phyloP scores from a whole-genome alignment of 176 grass and related monocot species.

The Raddia distichophylla region DNA sequence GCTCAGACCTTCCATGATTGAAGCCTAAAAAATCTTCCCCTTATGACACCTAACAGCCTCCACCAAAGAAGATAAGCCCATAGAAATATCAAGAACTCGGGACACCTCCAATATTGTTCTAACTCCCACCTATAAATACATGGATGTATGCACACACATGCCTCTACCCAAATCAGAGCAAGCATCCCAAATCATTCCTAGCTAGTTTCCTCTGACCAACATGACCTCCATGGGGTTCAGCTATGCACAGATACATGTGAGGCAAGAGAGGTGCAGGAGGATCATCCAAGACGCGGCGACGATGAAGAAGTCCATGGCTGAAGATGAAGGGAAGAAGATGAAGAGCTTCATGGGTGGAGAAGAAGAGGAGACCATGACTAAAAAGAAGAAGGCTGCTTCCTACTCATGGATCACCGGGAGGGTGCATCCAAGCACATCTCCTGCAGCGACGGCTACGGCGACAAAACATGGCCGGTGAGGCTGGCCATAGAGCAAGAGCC shows the following conservation, averaged over 20 bases:
- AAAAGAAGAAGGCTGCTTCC: constrained; percentile 1
- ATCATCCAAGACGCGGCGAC: not conserved
- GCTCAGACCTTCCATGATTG: not conserved
- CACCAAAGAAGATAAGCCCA: constrained; percentile 29
- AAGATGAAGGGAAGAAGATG: not conserved
- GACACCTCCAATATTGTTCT: constrained; percentile 11
- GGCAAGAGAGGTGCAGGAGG: constrained; percentile 28
- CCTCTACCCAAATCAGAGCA: not conserved
- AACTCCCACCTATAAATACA: constrained; percentile 34
- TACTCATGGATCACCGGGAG: not conserved
- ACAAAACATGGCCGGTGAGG: not conserved
- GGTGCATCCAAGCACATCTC: constrained; percentile 30
- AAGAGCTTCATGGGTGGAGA: not conserved
- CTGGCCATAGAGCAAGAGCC: not conserved
- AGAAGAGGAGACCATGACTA: not conserved
- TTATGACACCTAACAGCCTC: constrained; percentile 9
- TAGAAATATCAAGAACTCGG: constrained; percentile 22
- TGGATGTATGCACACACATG: not conserved
- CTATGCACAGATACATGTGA: constrained; percentile 47
- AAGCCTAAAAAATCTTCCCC: constrained; percentile 20
- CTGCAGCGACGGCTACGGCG: not conserved
- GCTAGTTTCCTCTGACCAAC: not conserved
- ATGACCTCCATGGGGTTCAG: constrained; percentile 51
- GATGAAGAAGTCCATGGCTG: not conserved
- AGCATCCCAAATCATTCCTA: not conserved